Base-by-base conservation (phyloP, 75 land plant genomes). In the Sequoia sempervirens region DNA sequence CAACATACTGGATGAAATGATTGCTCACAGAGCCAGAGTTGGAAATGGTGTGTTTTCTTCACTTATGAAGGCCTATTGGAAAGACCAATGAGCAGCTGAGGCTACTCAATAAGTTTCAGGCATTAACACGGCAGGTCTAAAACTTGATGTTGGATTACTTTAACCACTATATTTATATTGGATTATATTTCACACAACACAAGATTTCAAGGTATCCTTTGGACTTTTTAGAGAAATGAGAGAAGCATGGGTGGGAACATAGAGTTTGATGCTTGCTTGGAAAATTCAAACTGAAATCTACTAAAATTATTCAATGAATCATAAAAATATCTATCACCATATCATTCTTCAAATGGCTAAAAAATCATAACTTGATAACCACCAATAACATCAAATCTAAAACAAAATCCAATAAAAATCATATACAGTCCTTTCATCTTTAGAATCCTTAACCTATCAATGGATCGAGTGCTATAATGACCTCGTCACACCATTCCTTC, bases 191-290 rank as follows among this genome's bases (percentile, higher is more conserved):
- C 36, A 34, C 36, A 87, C 95, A 0, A 50, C 81, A 47, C 95
- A 93, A 73, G 95, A 93, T 91, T 91, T 93, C 80, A 91, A 93
- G 46, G 92, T 93, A 7, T 90, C 95, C 58, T 91, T 93, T 75
- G 85, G 92, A 58, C 56, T 93, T 30, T 93, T 93, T 82, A 86
- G 93, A 74, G 92, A 91, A 66, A 91, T 93, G 95, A 91, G 95
- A 85, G 95, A 91, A 69, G 81, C 90, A 37, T 84, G 90, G 75
- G 37, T 86, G 23, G 72, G 58, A 53, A 13, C 54, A 53, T 17
- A 34, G 0, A 53, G 54, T 8, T 47, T 0, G 3, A 53, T 53
- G 1, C 54, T 53, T 15, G 14, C 54, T 53, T 53, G 54, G 54
- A 14, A 53, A 53, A 53, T 15, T 53, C 54, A 15, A 15, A 13